phyloP scores from a whole-genome alignment of 208 protist genomes.

The Wallacemonas sp. region DNA sequence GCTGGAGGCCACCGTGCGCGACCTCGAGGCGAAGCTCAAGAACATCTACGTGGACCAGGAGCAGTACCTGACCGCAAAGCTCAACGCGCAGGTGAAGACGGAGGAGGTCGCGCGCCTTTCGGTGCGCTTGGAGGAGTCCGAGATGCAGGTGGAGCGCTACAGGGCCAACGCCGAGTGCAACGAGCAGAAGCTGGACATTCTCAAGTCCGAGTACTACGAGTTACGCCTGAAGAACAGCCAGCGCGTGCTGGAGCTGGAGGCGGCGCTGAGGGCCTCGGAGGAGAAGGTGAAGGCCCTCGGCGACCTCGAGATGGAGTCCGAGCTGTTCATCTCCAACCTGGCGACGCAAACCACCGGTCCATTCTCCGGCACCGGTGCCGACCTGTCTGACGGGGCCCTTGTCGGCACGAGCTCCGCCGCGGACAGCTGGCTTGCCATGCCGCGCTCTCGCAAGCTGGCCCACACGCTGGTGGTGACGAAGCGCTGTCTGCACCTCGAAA shows the following conservation, averaged over 20 bases:
- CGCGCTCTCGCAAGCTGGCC: constrained; percentile 74
- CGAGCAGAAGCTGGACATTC: constrained; percentile 90
- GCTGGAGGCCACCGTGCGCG: constrained; percentile 60
- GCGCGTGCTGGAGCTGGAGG: constrained; percentile 77
- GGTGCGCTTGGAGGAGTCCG: constrained; percentile 76
- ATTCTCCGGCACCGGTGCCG: background rate
- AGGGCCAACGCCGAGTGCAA: constrained; percentile 80
- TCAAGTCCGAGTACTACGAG: constrained; percentile 91
- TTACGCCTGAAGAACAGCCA: constrained; percentile 78
- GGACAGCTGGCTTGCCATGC: constrained; percentile 69
- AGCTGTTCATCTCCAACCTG: constrained; percentile 85
- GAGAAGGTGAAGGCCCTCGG: constrained; percentile 83
- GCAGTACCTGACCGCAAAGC: constrained; percentile 77
- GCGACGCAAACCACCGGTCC: constrained; percentile 33
- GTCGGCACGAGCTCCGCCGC: constrained; percentile 26
- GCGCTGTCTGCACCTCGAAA: constrained; percentile 88
- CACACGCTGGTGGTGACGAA: constrained; percentile 84
- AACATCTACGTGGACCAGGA: constrained; percentile 74
- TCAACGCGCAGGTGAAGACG: constrained; percentile 81
- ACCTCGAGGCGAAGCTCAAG: constrained; percentile 57
- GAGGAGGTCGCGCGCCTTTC: constrained; percentile 80
- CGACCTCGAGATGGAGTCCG: constrained; percentile 85
- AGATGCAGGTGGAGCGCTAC: constrained; percentile 78
- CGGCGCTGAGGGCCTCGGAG: constrained; percentile 60
- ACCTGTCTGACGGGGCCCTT: background rate